Evolutionary conservation across 371 early-diverging fungal genomes (phyloP).

Genomic region (Paraphysoderma sedebokerense): DNA sequence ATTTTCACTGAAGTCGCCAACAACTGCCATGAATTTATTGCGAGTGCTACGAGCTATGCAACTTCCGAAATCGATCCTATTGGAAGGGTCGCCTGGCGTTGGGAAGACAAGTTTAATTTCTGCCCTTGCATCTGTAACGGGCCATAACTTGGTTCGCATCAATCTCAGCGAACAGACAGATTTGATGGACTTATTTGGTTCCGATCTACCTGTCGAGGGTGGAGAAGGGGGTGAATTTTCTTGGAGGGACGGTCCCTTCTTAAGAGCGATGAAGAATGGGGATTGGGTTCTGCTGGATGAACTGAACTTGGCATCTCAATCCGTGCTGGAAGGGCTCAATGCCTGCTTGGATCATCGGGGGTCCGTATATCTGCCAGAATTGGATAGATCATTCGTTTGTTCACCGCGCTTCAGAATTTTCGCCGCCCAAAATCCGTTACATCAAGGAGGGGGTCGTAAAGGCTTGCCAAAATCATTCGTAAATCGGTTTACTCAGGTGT

Average conservation of each 20-base stretch:
- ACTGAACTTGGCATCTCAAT: slow-evolving; percentile 97
- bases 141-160: slow-evolving; percentile 80
- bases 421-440: slow-evolving; percentile 97
- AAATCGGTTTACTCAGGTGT: slow-evolving; percentile 94
- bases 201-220: slow-evolving; percentile 87
- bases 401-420: slow-evolving; percentile 82
- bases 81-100: slow-evolving; percentile 95
- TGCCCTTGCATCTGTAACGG: slow-evolving; percentile 64
- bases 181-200: slow-evolving; percentile 97
- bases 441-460: slow-evolving; percentile 96
- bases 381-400: slow-evolving; percentile 68
- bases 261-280: slow-evolving; percentile 88
- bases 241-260: slow-evolving; percentile 94
- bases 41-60: slow-evolving; percentile 93
- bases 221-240: slow-evolving; percentile 75
- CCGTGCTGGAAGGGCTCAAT: slow-evolving; percentile 98
- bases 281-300: slow-evolving; percentile 99
- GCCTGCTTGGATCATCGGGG: slow-evolving; percentile 97
- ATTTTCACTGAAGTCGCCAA: slow-evolving; percentile 78
- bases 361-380: slow-evolving; percentile 83
- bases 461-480: slow-evolving; percentile 96
- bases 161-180: slow-evolving; percentile 99
- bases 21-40: slow-evolving; percentile 70
- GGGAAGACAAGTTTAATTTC: slow-evolving; percentile 96
- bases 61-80: slow-evolving; percentile 70